Conservation (phyloP, 768 basidiomycete genomes). For the Pleurotus platypus region DNA sequence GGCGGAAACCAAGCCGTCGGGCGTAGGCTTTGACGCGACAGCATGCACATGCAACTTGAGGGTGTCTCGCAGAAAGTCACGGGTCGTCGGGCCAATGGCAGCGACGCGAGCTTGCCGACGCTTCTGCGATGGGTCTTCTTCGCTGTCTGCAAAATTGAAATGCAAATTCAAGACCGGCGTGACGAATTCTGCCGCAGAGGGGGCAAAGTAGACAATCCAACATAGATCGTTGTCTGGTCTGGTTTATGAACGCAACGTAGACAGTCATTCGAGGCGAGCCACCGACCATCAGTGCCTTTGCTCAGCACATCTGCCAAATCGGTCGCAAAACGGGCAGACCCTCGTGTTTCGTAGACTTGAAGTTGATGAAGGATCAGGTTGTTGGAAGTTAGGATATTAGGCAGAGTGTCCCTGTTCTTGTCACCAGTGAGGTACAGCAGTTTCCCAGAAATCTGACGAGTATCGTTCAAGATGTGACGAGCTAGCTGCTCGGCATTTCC, state of each 20-base stretch:
- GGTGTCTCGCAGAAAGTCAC: slow-evolving; percentile 42
- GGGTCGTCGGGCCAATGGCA: slow-evolving; percentile 69
- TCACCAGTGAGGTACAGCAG: slow-evolving; percentile 83
- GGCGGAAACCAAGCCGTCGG: slow-evolving; percentile 42
- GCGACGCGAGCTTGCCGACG: slow-evolving; percentile 35
- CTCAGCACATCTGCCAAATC: slow-evolving; percentile 27
- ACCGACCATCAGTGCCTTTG: slow-evolving; percentile 17
- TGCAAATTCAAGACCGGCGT: slow-evolving; percentile 43
- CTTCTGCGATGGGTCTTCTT: neutral
- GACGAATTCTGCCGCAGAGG: slow-evolving; percentile 62
- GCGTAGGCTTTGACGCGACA: slow-evolving; percentile 51
- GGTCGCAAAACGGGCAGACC: slow-evolving; percentile 45
- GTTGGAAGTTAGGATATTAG: slow-evolving; percentile 41
- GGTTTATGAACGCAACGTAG: slow-evolving; percentile 4
- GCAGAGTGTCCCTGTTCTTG: slow-evolving; percentile 75
- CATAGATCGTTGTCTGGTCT: slow-evolving; percentile 26
- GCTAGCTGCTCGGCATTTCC: slow-evolving; percentile 73
- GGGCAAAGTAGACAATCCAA: slow-evolving; percentile 80
- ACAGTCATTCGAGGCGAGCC: neutral
- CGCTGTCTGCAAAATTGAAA: slow-evolving; percentile 41
- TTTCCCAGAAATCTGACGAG: slow-evolving; percentile 16
- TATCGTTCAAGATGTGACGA: slow-evolving; percentile 50
- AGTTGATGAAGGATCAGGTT: slow-evolving; percentile 44
- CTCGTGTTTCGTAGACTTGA: slow-evolving; percentile 70
- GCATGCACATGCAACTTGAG: slow-evolving; percentile 50